Percentiles rank a stretch among this genome's conserved stretches.
Evolutionary conservation across 257 asterid genomes (phyloP).

Genomic region (Przewalskia tangutica): DNA sequence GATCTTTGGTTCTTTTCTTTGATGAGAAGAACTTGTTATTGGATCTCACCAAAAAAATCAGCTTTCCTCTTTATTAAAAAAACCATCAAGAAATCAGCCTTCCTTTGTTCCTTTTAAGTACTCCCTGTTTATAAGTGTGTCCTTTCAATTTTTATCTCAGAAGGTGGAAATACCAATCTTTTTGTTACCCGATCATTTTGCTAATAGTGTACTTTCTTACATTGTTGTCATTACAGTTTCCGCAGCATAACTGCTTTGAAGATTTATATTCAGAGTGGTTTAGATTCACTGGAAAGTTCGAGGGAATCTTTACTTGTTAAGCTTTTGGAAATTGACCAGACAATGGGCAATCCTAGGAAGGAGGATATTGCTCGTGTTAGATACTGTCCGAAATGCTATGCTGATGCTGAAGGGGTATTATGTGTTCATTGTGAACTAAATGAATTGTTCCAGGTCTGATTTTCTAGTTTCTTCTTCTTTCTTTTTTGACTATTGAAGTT

Average conservation of each 20-base stretch:
- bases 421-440: conserved; percentile 93
- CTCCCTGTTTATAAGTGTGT: background rate
- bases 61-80: background rate
- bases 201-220: background rate
- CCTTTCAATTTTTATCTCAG: background rate
- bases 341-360: conserved; percentile 77
- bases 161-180: background rate
- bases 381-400: conserved; percentile 64
- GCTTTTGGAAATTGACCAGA: conserved; percentile 69
- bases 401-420: conserved; percentile 68
- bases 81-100: background rate
- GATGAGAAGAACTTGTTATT: background rate
- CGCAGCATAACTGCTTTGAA: conserved; percentile 56
- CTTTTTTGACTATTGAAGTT: background rate
- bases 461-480: conserved; percentile 1
- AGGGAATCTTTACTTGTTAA: conserved; percentile 61
- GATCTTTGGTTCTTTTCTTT: background rate
- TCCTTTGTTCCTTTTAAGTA: background rate
- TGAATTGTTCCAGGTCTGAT: conserved; percentile 81
- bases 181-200: background rate
- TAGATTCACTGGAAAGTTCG: conserved; percentile 73
- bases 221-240: conserved; percentile 42
- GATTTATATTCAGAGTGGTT: conserved; percentile 74
- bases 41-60: background rate
- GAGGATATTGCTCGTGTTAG: conserved; percentile 76